These are phyloP conservation scores for Physcomitrellopsis africana DNA, from an alignment of 225 moss, liverwort and hornwort genomes.

Conservation along the genomic window DNA sequence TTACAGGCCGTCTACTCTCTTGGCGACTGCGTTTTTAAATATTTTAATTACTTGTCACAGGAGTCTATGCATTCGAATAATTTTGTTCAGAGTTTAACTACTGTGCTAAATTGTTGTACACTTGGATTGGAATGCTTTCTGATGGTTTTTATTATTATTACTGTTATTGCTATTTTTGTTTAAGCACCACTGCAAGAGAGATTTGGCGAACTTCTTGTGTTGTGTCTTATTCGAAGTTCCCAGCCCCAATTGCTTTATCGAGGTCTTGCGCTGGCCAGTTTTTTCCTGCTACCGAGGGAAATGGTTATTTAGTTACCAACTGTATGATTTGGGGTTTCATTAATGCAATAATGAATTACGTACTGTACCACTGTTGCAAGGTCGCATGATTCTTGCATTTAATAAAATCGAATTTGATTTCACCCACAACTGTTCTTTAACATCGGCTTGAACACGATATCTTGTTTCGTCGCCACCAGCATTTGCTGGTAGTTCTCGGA, in stretches of 20 bases:
- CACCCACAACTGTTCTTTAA: not conserved
- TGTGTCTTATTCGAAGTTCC: too few relatives aligned
- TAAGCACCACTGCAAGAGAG: too few relatives aligned
- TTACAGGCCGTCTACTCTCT: slow-evolving; percentile 1
- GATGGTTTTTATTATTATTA: too few relatives aligned
- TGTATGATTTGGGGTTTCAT: too few relatives aligned
- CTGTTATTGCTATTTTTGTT: not conserved
- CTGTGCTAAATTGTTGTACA: not conserved
- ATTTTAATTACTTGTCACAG: not conserved
- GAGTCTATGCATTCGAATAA: not conserved
- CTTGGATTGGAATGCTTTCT: not conserved
- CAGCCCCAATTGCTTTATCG: too few relatives aligned
- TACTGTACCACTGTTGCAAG: too few relatives aligned
- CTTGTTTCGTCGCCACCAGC: not conserved
- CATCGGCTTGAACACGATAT: not conserved
- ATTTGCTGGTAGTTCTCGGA: not conserved
- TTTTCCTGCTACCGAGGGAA: too few relatives aligned
- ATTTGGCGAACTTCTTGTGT: too few relatives aligned
- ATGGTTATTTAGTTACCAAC: too few relatives aligned
- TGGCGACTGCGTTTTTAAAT: not conserved
- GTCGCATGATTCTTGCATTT: too few relatives aligned
- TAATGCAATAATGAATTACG: too few relatives aligned
- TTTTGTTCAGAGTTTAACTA: not conserved
- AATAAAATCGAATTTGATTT: not conserved
- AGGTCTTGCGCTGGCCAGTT: too few relatives aligned